phyloP scores from a whole-genome alignment of 805 yeast genomes.

The Barnettozyma wickerhamii region DNA sequence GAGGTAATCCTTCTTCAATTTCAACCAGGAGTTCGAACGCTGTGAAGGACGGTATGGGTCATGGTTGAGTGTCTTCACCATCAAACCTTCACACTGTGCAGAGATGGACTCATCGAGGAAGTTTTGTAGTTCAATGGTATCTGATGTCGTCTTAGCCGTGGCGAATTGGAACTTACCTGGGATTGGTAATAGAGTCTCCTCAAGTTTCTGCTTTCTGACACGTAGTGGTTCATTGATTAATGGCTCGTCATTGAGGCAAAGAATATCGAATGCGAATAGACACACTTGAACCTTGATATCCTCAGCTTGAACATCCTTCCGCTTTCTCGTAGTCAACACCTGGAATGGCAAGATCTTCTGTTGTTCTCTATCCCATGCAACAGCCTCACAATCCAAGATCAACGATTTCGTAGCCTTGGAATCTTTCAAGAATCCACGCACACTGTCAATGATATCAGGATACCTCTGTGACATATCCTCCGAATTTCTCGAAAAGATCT shows the following conservation, averaged over 20 bases:
- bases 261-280: constrained; percentile 84
- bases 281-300: constrained; percentile 91
- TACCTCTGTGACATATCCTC: constrained; percentile 96
- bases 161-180: constrained; percentile 85
- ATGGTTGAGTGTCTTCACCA: constrained; percentile 89
- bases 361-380: constrained; percentile 85
- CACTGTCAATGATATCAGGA: constrained; percentile 78
- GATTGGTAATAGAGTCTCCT: constrained; percentile 50
- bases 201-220: constrained; percentile 63
- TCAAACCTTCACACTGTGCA: constrained; percentile 90
- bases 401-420: constrained; percentile 43
- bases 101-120: constrained; percentile 87
- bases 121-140: constrained; percentile 67
- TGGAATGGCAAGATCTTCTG: constrained; percentile 91
- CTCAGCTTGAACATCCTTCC: constrained; percentile 85
- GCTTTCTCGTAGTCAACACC: constrained; percentile 84
- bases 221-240: constrained; percentile 60
- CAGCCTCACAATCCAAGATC: constrained; percentile 94
- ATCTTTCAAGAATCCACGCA: constrained; percentile 50
- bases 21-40: constrained; percentile 92
- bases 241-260: constrained; percentile 70
- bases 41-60: constrained; percentile 91
- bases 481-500: constrained; percentile 87
- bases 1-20: constrained; percentile 89
- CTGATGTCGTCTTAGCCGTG: constrained; percentile 62